Evolutionary conservation across 768 basidiomycete genomes (phyloP).

Genomic region (Lactarius akahatsu): DNA sequence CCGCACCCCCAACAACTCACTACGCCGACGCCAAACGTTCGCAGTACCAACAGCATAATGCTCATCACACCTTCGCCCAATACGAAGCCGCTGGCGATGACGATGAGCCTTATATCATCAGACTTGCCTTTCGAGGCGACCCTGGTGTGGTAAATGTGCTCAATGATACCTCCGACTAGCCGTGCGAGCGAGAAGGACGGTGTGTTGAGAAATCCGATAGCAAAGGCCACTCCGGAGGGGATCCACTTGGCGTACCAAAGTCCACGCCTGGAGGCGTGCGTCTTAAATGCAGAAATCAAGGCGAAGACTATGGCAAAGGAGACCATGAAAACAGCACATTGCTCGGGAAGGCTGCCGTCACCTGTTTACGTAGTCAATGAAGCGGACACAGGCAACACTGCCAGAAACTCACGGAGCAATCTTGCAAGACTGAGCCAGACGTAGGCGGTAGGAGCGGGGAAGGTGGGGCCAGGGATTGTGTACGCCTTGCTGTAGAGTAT

Average conservation of each 20-base stretch:
- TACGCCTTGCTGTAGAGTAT: slow-evolving; percentile 86
- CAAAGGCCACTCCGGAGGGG: slow-evolving; percentile 92
- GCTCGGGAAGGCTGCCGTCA: slow-evolving; percentile 78
- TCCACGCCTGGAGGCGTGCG: slow-evolving; percentile 50
- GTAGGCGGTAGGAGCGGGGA: slow-evolving; percentile 93
- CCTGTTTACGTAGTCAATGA: slow-evolving; percentile 46
- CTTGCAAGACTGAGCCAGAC: slow-evolving; percentile 85
- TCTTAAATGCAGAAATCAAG: slow-evolving; percentile 63
- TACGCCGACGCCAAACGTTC: slow-evolving; percentile 70
- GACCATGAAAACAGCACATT: slow-evolving; percentile 76
- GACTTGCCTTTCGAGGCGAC: slow-evolving; percentile 48
- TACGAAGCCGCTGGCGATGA: slow-evolving; percentile 93
- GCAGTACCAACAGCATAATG: slow-evolving; percentile 71
- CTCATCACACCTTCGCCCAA: slow-evolving; percentile 92
- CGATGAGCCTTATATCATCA: slow-evolving; percentile 71
- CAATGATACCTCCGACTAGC: slow-evolving; percentile 81
- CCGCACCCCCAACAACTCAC: slow-evolving; percentile 87
- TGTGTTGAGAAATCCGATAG: slow-evolving; percentile 93
- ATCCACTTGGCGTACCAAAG: slow-evolving; percentile 70
- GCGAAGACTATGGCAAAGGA: slow-evolving; percentile 72
- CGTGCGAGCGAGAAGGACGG: slow-evolving; percentile 93
- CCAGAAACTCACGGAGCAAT: slow-evolving; percentile 58
- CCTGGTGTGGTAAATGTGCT: slow-evolving; percentile 60
- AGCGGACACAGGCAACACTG: background rate
- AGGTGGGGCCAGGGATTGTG: slow-evolving; percentile 88